Evolutionary conservation across 495 filamentous ascomycete species (phyloP).

Genomic region (Neurospora hispaniola): DNA sequence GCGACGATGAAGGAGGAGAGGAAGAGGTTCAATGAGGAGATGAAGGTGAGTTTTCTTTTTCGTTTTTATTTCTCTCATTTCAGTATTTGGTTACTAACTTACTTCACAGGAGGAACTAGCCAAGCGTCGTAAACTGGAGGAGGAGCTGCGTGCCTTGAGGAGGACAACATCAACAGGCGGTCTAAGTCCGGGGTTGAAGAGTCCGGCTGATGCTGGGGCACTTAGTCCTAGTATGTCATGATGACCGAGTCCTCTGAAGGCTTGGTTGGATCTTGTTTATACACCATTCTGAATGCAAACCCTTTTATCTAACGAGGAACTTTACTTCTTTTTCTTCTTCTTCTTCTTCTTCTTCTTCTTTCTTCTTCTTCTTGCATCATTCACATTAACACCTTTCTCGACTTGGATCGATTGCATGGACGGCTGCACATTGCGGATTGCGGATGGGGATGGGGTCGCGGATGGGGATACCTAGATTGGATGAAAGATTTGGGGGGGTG

Average conservation of each 20-base stretch:
- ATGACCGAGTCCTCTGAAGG: not conserved
- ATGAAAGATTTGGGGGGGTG: no score
- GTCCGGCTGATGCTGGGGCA: slow-evolving; percentile 14
- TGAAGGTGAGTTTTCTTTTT: slow-evolving; percentile 28
- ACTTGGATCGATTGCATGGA: not conserved
- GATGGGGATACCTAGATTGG: not conserved
- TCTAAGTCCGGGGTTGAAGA: slow-evolving; percentile 14
- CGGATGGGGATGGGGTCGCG: not conserved
- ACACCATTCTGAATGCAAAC: no score
- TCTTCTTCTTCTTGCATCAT: not conserved
- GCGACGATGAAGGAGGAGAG: slow-evolving; percentile 38
- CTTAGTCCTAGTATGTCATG: slow-evolving; percentile 10
- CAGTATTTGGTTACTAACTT: not conserved
- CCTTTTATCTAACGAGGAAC: no score
- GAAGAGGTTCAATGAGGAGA: slow-evolving; percentile 41
- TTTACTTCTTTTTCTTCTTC: no score
- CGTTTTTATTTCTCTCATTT: no score
- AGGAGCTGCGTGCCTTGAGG: slow-evolving; percentile 32
- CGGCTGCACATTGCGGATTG: not conserved
- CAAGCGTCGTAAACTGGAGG: slow-evolving; percentile 34
- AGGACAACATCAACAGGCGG: slow-evolving; percentile 6
- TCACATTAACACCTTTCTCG: not conserved
- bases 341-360: no score
- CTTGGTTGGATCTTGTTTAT: no score
- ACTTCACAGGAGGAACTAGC: slow-evolving; percentile 34